Conservation (phyloP, 1,139 yeast genomes). For the Kodamaea anthophila region DNA sequence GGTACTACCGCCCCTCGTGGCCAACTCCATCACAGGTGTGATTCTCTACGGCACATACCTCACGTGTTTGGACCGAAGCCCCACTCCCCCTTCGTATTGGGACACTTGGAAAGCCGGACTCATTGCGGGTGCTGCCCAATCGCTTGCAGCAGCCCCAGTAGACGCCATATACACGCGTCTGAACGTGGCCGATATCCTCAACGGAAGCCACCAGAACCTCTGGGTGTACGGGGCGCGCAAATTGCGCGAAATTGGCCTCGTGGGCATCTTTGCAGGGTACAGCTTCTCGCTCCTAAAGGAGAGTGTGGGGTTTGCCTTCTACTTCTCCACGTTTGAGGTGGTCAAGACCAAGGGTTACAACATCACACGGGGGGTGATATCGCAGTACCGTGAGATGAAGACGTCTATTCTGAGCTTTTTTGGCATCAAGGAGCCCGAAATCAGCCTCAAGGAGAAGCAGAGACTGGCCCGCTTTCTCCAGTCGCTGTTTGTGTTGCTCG, state of each 20-base stretch:
- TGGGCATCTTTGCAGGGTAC: constrained; percentile 89
- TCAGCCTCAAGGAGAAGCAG: constrained; percentile 28
- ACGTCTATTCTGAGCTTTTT: constrained; percentile 14
- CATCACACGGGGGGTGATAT: constrained; percentile 53
- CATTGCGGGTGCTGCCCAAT: constrained; percentile 79
- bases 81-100: constrained; percentile 11
- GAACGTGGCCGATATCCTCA: constrained; percentile 64
- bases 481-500: constrained; percentile 70
- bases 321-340: constrained; percentile 80
- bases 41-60: constrained; percentile 80
- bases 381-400: constrained; percentile 43
- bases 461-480: constrained; percentile 48
- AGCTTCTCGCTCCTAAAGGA: constrained; percentile 73
- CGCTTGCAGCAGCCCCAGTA: constrained; percentile 89
- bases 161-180: constrained; percentile 87
- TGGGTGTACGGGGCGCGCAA: constrained; percentile 74
- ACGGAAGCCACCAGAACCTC: constrained; percentile 61
- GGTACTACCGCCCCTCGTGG: constrained; percentile 78
- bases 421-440: constrained; percentile 20
- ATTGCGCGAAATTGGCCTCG: constrained; percentile 64
- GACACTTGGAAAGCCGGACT: constrained; percentile 80
- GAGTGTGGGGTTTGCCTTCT: constrained; percentile 78
- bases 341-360: constrained; percentile 64
- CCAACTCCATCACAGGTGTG: constrained; percentile 82
- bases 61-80: constrained; percentile 40